Base-by-base conservation (phyloP, 2,329 filamentous ascomycete genomes). In the Didymella exigua region DNA sequence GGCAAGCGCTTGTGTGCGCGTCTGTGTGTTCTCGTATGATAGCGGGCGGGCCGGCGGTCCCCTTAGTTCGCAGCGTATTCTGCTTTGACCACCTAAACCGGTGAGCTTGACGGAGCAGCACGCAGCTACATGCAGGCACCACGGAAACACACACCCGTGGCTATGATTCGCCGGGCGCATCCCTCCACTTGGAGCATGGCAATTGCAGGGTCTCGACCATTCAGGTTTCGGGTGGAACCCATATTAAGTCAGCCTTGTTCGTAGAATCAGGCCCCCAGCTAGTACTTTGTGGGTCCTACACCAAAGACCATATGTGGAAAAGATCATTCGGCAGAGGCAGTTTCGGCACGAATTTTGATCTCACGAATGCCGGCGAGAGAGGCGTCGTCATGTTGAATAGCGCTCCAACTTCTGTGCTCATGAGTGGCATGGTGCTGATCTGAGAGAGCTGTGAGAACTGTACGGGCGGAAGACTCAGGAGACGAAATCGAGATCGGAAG, bases 191-290 rank as follows among this genome's bases (percentile, higher is more conserved):
- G 47, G 42, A 49, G 14, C 43, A 37, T 51, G 37, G 37, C 47
- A 51, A 44, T 33, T 27, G 48, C 42, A 61, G 52, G 41, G 36
- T 60, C 59, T 46, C 54, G 43, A 45, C 54, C 52, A 49, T 31
- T 49, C 44, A 56, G 27, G 24, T 42, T 34, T 40, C 34, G 41
- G 31, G 53, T 48, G 48, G 48, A 36, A 18, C 48, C 30, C 44
- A 40, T 40, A 46, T 57, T 58, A 67, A 67, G 60, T 73, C 70
- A 73, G 70, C 70, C 71, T 72, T 69, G 54, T 56, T 45, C 36
- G 61, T 53, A 47, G 60, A 53, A 53, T 63, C 37, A 74, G 70
- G 71, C 70, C 62, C 54, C 70, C 71, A 65, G 68, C 67, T 70
- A 71, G 54, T 58, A 59, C 58, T 56, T 63, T 60, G 61, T 30